Base-by-base conservation (phyloP, 352 stramenopile genomes). In the Globisporangium recalcitrans region DNA sequence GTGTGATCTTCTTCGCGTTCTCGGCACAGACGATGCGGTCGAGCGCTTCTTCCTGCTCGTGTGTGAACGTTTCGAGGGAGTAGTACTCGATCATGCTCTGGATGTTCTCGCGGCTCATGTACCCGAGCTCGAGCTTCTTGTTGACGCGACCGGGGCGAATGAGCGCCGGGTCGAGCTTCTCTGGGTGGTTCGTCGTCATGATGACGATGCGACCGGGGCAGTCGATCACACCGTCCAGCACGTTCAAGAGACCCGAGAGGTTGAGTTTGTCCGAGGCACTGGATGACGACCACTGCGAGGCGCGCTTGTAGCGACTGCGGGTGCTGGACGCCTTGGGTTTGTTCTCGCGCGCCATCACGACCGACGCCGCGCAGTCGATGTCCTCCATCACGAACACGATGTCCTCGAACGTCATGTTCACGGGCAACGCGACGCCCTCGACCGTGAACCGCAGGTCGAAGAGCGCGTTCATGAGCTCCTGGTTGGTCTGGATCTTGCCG, bases 141-240 rank as follows among this genome's bases (percentile, higher is more conserved):
- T 97, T 93, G 22, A 98, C 85, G 40, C 91, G 84, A 0, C 91
- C 92, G 1, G 92, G 92, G 4, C 92, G 84, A 6, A 98, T 87
- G 4, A 98, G 78, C 27, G 92, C 92, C 8, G 86, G 76, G 67
- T 98, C 92, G n/a, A 98, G 78, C 58, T 90, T 92, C 70, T 98
- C 93, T 11, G 89, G 93, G 65, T 97, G 87, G 71, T 98, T 98
- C 16, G 87, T 96, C 10, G 93, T 97, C 83, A 97, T 96, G 70
- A 98, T 91, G 1, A 97, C 75, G 60, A 98, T 97, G 48, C 90
- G 82, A 0, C 84, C 89, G 21, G 87, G 85, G 21, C 75, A 90
- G 63, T 97, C 89, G 22, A 97, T 89, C 7, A 98, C 82, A 3
- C 91, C 93, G 66, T 98, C 93, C 5, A 98, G 69, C 1, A 95